These are phyloP conservation scores for Solanum raphanifolium DNA, from an alignment of 257 asterid genomes.

Conservation along the genomic window DNA sequence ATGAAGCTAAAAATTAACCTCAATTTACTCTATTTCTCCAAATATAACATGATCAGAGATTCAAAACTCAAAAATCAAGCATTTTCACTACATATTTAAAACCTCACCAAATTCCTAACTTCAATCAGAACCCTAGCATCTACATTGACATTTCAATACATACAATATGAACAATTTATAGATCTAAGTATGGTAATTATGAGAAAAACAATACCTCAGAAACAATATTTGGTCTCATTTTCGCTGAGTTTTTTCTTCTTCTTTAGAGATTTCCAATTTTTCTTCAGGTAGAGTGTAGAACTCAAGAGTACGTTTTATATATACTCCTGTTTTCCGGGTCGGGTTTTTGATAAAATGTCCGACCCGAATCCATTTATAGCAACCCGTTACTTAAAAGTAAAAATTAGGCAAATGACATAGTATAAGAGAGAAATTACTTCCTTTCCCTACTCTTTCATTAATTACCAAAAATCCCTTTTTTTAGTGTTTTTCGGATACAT, in stretches of 20 bases:
- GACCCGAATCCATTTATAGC: background rate
- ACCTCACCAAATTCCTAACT: background rate
- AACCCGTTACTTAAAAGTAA: background rate
- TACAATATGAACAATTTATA: background rate
- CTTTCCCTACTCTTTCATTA: too few relatives aligned
- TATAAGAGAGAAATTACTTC: too few relatives aligned
- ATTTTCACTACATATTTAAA: background rate
- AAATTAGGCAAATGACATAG: too few relatives aligned
- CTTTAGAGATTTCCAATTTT: slow-evolving; percentile 24
- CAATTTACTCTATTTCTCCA: background rate
- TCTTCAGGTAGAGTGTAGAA: slow-evolving; percentile 6
- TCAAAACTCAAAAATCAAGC: background rate
- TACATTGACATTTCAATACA: background rate
- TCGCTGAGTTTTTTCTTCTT: background rate
- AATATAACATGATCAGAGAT: background rate
- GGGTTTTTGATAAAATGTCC: background rate
- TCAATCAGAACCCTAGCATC: background rate
- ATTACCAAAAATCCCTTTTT: too few relatives aligned
- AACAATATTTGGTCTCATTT: slow-evolving; percentile 78
- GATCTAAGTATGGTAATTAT: background rate
- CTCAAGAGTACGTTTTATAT: background rate
- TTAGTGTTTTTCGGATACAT: too few relatives aligned
- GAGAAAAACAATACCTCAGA: slow-evolving; percentile 48
- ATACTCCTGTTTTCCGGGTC: slow-evolving; percentile 11
- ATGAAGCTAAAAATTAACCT: background rate